phyloP scores from a whole-genome alignment of 2,329 filamentous ascomycete species.

The Venturia oleaginea region DNA sequence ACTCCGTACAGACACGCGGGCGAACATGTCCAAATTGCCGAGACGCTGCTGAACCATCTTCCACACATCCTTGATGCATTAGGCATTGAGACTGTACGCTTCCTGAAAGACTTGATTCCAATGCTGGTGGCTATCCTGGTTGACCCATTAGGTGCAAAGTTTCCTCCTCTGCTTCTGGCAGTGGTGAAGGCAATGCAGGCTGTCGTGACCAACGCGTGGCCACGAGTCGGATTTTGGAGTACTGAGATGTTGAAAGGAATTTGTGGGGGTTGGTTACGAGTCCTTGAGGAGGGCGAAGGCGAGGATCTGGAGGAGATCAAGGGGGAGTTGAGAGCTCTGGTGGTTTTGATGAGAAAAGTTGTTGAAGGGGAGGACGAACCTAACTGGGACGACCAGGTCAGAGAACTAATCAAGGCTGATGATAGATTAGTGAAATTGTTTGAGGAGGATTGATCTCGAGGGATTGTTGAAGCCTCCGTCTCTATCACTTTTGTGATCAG shows the following conservation, averaged over 20 bases:
- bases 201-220: constrained; percentile 58
- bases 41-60: constrained; percentile 46
- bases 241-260: constrained; percentile 41
- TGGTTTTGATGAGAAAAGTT: background rate
- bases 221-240: constrained; percentile 53
- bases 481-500: too few relatives aligned
- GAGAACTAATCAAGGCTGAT: background rate
- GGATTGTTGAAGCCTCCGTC: background rate
- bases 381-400: background rate
- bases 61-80: constrained; percentile 44
- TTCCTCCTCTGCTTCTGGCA: constrained; percentile 44
- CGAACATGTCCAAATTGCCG: constrained; percentile 48
- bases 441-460: background rate
- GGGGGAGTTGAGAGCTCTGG: background rate
- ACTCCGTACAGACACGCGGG: constrained; percentile 46
- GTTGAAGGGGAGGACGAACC: background rate
- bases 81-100: constrained; percentile 55
- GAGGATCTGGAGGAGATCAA: background rate
- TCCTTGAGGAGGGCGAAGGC: constrained; percentile 5
- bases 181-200: constrained; percentile 46
- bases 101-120: constrained; percentile 61
- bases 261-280: background rate
- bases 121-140: constrained; percentile 56
- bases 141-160: constrained; percentile 56
- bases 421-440: constrained; percentile 1